A percentile compares a stretch with the other conserved stretches of the same genome.
phyloP scores from a whole-genome alignment of 306 rosid species.

The Carpinus fangiana region DNA sequence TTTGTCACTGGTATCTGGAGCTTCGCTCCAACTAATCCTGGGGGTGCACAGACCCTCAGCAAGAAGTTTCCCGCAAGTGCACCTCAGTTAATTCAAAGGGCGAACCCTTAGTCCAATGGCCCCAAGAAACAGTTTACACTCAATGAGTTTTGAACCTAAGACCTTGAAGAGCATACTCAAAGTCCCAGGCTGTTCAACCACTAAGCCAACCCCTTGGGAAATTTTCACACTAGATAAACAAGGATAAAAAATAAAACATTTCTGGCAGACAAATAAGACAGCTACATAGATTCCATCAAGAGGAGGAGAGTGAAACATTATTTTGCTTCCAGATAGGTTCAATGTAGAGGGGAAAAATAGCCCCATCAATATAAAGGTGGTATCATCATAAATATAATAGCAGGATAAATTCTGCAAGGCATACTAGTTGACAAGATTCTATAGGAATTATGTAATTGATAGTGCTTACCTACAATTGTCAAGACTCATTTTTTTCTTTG shows the following conservation, averaged over 20 bases:
- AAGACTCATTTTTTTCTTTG: slow-evolving; percentile 91
- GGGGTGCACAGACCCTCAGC: too few species aligned
- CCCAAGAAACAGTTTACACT: too few species aligned
- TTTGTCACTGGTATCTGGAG: too few species aligned
- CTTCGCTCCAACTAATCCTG: too few species aligned
- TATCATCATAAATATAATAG: background rate
- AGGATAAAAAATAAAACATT: background rate
- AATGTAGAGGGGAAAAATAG: background rate
- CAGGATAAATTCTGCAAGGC: background rate
- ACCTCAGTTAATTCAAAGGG: too few species aligned
- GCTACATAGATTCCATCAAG: background rate
- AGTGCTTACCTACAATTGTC: slow-evolving; percentile 65
- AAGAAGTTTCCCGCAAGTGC: too few species aligned
- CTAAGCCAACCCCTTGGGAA: too few species aligned
- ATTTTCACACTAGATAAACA: too few species aligned
- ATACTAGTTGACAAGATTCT: background rate
- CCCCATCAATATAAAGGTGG: background rate
- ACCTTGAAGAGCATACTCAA: too few species aligned
- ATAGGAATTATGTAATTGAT: background rate
- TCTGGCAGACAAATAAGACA: background rate
- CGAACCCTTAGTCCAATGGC: too few species aligned
- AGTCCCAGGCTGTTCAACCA: too few species aligned
- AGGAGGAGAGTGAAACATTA: background rate
- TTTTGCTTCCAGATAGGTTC: background rate
- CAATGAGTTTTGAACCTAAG: too few species aligned